Evolutionary conservation across 2,329 filamentous ascomycete genomes (phyloP).

Genomic region (Trichophyton simii): DNA sequence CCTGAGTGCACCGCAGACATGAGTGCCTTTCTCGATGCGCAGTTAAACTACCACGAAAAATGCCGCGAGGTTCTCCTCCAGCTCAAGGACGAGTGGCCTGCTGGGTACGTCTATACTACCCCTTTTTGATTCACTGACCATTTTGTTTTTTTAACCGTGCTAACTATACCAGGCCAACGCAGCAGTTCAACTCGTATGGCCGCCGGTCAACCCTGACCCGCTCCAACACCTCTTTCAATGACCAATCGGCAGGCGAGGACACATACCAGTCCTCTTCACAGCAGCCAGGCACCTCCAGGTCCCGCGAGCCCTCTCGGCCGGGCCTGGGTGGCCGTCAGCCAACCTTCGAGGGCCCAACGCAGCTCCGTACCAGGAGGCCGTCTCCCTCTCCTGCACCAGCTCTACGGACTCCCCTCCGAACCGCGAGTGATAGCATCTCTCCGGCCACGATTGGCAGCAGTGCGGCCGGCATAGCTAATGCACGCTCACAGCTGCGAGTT

Average conservation of each 20-base stretch:
- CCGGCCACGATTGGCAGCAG: background rate
- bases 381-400: conserved; percentile 29
- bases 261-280: conserved; percentile 38
- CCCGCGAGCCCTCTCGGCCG: conserved; percentile 36
- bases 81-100: conserved; percentile 57
- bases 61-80: conserved; percentile 71
- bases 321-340: conserved; percentile 36
- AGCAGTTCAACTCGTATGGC: conserved; percentile 12
- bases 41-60: conserved; percentile 82
- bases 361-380: conserved; percentile 39
- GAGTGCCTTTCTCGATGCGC: conserved; percentile 69
- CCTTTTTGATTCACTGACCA: background rate
- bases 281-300: conserved; percentile 20
- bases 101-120: conserved; percentile 35
- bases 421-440: conserved; percentile 43
- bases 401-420: conserved; percentile 36
- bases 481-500: conserved; percentile 36
- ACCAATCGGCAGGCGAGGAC: conserved; percentile 44
- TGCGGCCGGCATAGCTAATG: conserved; percentile 27
- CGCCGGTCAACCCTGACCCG: conserved; percentile 41
- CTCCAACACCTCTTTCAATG: conserved; percentile 51
- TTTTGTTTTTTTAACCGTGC: background rate
- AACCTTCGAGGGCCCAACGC: conserved; percentile 48
- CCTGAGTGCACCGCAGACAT: conserved; percentile 69
- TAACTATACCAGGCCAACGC: conserved; percentile 14